Base-by-base conservation (phyloP, 139 green algal genomes). In the Pseudopediastrum boryanum region DNA sequence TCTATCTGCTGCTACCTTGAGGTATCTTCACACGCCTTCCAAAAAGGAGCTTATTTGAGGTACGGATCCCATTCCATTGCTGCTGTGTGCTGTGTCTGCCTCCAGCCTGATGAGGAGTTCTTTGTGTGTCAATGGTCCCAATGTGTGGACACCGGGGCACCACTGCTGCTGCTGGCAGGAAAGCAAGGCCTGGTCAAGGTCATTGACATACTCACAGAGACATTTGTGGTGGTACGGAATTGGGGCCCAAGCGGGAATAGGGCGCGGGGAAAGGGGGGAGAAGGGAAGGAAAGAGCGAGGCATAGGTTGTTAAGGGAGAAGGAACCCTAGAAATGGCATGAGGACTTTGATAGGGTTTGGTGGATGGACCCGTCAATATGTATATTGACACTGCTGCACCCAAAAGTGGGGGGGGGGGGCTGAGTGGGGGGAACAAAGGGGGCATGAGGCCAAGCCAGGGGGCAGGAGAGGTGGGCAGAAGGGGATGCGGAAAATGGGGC, bases 101-200 rank as follows among this genome's bases (percentile, higher is more conserved):
- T 2, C 39, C 21, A 23, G 4, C 9, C 77, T 77, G 33, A 82
- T 0, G 90, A 94, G 35, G 90, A 93, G 51, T 95, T 91, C 31
- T 96, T 83, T 54, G 76, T 77, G 0, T 92, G 84, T 78, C 84
- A 90, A 33, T 96, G 92, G 92, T 83, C 71, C 5, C 23, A 52
- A 25, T 19, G 39, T 2, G 21, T 8, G 4, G 41, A 23, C 39
- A 62, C 2, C 21, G 66, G 80, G 39, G 78, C 75, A 0, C 81
- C 89, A 5, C 67, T 96, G 70, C 89, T 96, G 75, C 84, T 96
- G 44, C 52, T 94, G 42, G 92, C 89, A 2, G 92, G 92, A 21
- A 78, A 86, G 59, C 88, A 88, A 8, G 89, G 75, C 7, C 21
- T 91, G 23, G n/a, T 96, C 19, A 76, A 81, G 1, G 85, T 92